A percentile compares a stretch with the other conserved stretches of the same genome.
phyloP scores from a whole-genome alignment of 306 rosid genomes.

The Oemleria cerasiformis region DNA sequence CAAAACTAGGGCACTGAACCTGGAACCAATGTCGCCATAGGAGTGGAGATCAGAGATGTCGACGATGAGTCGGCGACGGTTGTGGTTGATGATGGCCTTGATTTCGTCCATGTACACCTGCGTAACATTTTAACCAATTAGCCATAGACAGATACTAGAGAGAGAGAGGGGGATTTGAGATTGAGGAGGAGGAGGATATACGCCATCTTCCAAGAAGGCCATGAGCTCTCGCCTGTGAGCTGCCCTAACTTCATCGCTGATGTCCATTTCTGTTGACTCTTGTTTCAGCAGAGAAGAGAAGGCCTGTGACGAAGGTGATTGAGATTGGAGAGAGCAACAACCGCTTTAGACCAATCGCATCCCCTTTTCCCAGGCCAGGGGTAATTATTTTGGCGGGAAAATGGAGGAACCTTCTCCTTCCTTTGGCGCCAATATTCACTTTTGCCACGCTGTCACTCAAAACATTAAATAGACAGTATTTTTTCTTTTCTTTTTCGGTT shows the following conservation, averaged over 20 bases:
- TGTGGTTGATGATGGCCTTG: conserved; percentile 78
- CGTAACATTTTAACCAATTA: conserved; percentile 19
- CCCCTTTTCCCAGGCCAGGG: conserved; percentile 3
- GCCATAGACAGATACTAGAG: conserved; percentile 10
- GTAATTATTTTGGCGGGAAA: conserved; percentile 60
- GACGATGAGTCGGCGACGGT: conserved; percentile 79
- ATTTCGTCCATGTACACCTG: conserved; percentile 79
- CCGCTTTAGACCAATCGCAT: not conserved
- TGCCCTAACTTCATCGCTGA: conserved; percentile 84
- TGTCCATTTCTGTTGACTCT: conserved; percentile 48
- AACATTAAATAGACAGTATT: not conserved
- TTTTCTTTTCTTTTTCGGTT: not conserved
- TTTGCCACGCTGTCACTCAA: not conserved
- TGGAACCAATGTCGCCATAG: conserved; percentile 74
- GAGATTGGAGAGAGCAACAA: not conserved
- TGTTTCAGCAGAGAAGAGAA: not conserved
- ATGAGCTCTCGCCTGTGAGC: conserved; percentile 90
- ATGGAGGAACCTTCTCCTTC: not conserved
- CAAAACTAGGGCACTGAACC: conserved; percentile 30
- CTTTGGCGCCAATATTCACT: conserved; percentile 39
- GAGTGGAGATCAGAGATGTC: conserved; percentile 94
- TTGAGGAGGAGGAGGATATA: conserved; percentile 17
- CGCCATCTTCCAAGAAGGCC: conserved; percentile 83
- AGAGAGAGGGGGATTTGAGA: not conserved
- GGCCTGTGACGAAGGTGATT: not conserved